Conservation (phyloP, 441 rosid genomes). For the Euphorbia celastroides region DNA sequence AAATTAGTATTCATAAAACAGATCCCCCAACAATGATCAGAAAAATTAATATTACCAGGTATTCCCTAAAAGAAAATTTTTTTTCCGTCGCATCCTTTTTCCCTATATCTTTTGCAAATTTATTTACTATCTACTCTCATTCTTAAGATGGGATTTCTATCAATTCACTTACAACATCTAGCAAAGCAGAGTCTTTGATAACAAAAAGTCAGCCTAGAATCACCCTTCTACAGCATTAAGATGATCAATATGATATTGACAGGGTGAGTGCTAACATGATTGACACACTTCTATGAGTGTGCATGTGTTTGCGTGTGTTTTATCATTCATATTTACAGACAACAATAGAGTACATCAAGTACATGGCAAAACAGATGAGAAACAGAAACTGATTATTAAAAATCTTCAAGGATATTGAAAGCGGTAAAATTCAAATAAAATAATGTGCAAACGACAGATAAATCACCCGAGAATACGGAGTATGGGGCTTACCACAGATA, state of each 20-base stretch:
- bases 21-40: neutral
- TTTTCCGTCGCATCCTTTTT: neutral
- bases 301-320: neutral
- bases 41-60: neutral
- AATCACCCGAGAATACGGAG: neutral
- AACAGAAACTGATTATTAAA: neutral
- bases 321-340: neutral
- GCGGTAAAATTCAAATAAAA: neutral
- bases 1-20: neutral
- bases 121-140: neutral
- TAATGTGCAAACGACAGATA: neutral
- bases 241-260: neutral
- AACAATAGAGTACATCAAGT: neutral
- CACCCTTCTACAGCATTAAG: neutral
- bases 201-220: neutral
- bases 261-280: neutral
- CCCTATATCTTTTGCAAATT: neutral
- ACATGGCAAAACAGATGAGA: neutral
- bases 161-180: neutral
- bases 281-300: neutral
- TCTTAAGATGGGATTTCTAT: neutral
- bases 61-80: neutral
- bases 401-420: neutral
- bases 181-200: neutral
- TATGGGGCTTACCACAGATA: constrained; percentile 37